Evolutionary conservation across 1,284 basidiomycete species (phyloP).

Genomic region (Spongispora temasekensis): DNA sequence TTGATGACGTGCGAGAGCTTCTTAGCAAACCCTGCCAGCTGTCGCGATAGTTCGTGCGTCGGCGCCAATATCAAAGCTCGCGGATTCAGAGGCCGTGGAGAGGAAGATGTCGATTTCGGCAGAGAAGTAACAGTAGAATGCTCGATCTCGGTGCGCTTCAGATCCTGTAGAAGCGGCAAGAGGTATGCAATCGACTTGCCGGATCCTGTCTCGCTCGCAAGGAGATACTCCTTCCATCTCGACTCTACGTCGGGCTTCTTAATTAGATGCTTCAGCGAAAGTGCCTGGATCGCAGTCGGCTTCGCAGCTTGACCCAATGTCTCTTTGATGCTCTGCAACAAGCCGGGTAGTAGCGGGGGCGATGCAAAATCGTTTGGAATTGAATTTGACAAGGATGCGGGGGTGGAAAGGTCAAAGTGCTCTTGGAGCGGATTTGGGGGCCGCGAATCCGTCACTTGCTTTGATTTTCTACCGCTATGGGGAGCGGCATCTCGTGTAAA

Average conservation of each 20-base stretch:
- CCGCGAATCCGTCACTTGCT: not conserved
- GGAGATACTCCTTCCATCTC: conserved; percentile 58
- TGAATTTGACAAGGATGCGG: conserved; percentile 17
- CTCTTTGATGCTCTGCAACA: conserved; percentile 56
- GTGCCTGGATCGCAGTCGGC: conserved; percentile 76
- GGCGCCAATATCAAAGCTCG: conserved; percentile 81
- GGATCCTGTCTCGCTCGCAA: conserved; percentile 87
- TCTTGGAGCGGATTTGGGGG: conserved; percentile 36
- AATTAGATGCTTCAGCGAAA: conserved; percentile 66
- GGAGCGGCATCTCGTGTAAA: conserved; percentile 33
- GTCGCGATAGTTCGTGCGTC: conserved; percentile 85
- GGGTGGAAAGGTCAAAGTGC: conserved; percentile 42
- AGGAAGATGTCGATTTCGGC: conserved; percentile 12
- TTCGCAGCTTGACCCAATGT: conserved; percentile 53
- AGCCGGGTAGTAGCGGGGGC: conserved; percentile 65
- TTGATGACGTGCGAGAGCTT: conserved; percentile 72
- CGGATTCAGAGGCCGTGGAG: conserved; percentile 48
- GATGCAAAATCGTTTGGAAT: conserved; percentile 48
- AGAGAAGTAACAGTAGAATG: conserved; percentile 2
- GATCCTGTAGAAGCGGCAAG: conserved; percentile 74
- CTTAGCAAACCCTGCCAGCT: conserved; percentile 75
- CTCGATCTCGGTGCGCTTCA: conserved; percentile 62
- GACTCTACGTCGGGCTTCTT: conserved; percentile 24
- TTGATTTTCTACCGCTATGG: conserved; percentile 23
- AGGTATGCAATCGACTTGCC: conserved; percentile 92